Evolutionary conservation across 495 filamentous ascomycete species (phyloP).

Genomic region (Penicillium arizonense): DNA sequence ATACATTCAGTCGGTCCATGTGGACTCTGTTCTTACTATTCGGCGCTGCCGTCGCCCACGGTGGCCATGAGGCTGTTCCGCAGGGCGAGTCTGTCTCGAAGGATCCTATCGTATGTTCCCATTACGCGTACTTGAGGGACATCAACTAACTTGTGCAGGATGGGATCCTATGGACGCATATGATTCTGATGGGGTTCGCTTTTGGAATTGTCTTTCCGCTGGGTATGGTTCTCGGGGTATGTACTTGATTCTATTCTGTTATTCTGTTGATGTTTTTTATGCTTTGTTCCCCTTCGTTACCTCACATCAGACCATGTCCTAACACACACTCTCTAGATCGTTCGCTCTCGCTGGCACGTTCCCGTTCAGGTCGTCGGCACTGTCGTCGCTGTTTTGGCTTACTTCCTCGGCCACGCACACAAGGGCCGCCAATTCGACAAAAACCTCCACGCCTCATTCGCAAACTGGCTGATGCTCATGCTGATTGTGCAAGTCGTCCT

Average conservation of each 20-base stretch:
- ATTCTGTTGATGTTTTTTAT: background rate
- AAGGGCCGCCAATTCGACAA: constrained; percentile 81
- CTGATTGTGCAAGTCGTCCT: constrained; percentile 73
- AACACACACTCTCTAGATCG: constrained; percentile 55
- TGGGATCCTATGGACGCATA: constrained; percentile 87
- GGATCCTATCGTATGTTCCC: constrained; percentile 76
- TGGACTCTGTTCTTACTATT: constrained; percentile 31
- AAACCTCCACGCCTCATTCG: constrained; percentile 83
- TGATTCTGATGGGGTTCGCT: constrained; percentile 79
- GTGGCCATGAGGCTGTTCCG: constrained; percentile 71
- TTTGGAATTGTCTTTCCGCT: constrained; percentile 92
- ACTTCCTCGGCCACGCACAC: constrained; percentile 88
- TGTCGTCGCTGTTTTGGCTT: constrained; percentile 74
- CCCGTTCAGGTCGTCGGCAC: constrained; percentile 78
- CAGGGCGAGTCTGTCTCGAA: constrained; percentile 73
- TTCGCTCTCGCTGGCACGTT: constrained; percentile 91
- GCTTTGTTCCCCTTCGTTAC: background rate
- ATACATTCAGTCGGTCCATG: constrained; percentile 13
- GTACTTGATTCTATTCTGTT: constrained; percentile 20
- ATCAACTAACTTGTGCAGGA: constrained; percentile 49
- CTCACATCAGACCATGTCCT: background rate
- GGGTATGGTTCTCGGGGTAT: constrained; percentile 92
- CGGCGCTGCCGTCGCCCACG: constrained; percentile 56
- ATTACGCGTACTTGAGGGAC: background rate
- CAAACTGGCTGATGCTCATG: constrained; percentile 74